Conservation (phyloP, 2,329 filamentous ascomycete genomes). For the Passalora sequoiae region DNA sequence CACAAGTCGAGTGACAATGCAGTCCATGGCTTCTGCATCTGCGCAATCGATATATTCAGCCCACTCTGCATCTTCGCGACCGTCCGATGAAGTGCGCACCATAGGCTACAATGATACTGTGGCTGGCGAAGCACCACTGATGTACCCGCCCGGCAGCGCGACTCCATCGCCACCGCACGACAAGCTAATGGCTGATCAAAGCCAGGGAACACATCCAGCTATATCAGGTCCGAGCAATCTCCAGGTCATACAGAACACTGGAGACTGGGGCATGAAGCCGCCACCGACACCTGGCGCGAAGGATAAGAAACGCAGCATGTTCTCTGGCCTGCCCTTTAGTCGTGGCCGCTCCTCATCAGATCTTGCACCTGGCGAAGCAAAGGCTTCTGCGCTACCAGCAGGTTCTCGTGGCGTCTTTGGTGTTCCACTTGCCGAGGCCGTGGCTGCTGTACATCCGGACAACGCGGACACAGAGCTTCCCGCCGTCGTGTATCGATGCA, state of each 20-base stretch:
- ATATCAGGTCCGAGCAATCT: constrained; percentile 86
- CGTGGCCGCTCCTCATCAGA: constrained; percentile 66
- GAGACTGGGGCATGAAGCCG: constrained; percentile 78
- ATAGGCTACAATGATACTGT: constrained; percentile 55
- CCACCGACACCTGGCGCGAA: constrained; percentile 55
- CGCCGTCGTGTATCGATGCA: constrained; percentile 89
- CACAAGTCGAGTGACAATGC: constrained; percentile 3
- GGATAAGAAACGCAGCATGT: constrained; percentile 71
- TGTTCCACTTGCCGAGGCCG: constrained; percentile 76
- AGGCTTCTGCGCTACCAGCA: constrained; percentile 1
- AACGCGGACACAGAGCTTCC: constrained; percentile 73
- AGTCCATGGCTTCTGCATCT: neutral
- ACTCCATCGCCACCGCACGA: constrained; percentile 35
- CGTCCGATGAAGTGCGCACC: constrained; percentile 26
- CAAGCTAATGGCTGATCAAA: constrained; percentile 31
- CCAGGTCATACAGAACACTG: constrained; percentile 73
- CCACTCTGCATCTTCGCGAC: constrained; percentile 8
- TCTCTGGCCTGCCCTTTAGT: constrained; percentile 46
- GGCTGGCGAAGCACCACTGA: constrained; percentile 54
- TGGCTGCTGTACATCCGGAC: constrained; percentile 68
- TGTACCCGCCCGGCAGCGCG: constrained; percentile 34
- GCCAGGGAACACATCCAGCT: constrained; percentile 34
- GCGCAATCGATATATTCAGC: neutral
- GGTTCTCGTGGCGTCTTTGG: constrained; percentile 64
- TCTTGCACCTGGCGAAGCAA: constrained; percentile 39